phyloP scores from a whole-genome alignment of 1,284 basidiomycete species.

The Peniophora sp. region DNA sequence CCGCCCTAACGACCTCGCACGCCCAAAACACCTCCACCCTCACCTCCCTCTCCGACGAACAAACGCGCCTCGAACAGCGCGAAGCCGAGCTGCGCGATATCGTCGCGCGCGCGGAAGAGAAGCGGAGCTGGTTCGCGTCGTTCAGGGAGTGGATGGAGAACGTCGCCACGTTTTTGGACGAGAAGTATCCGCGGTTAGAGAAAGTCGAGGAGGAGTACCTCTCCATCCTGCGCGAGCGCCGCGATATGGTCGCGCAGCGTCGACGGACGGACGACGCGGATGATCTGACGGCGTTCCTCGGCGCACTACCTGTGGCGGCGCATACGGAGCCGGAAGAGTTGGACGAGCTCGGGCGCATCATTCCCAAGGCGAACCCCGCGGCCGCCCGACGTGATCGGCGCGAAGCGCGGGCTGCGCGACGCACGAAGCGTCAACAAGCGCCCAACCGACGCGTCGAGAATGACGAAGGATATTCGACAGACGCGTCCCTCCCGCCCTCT shows the following conservation, averaged over 20 bases:
- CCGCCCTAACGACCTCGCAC: conserved; percentile 65
- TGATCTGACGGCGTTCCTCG: conserved; percentile 73
- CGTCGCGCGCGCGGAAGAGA: conserved; percentile 73
- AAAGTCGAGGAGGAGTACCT: conserved; percentile 78
- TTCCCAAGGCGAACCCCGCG: conserved; percentile 39
- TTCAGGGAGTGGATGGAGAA: conserved; percentile 86
- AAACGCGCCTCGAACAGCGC: conserved; percentile 61
- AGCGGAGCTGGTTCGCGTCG: conserved; percentile 80
- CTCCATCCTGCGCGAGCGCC: conserved; percentile 69
- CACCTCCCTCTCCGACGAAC: conserved; percentile 57
- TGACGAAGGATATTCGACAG: conserved; percentile 85
- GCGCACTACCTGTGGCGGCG: conserved; percentile 32
- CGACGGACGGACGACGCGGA: conserved; percentile 73
- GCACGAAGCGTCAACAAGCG: conserved; percentile 29
- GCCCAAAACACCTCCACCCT: conserved; percentile 56
- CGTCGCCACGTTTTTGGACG: conserved; percentile 83
- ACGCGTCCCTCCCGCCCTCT: conserved; percentile 59
- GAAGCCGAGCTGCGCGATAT: conserved; percentile 77
- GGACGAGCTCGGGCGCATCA: conserved; percentile 58
- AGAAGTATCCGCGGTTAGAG: conserved; percentile 86
- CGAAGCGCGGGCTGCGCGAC: conserved; percentile 38
- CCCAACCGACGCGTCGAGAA: conserved; percentile 25
- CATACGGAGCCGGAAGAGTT: conserved; percentile 34
- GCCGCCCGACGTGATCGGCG: conserved; percentile 44
- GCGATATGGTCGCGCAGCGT: conserved; percentile 59